Evolutionary conservation across 305 asterid genomes (phyloP), one percentile per base, ranked within the genome.

Genomic region (Galium porrigens): DNA sequence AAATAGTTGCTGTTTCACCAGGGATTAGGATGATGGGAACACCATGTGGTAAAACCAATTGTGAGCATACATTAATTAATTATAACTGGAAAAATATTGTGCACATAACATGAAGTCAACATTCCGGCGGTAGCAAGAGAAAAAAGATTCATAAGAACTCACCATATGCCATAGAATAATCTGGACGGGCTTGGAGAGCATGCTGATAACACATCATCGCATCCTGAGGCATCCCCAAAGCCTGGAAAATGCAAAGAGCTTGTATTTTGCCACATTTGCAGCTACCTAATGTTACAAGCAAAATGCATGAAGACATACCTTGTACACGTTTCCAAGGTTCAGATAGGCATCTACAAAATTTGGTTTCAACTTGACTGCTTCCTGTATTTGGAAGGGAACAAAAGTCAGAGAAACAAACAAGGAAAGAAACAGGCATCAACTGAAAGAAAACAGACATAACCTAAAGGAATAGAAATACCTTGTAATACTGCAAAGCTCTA

Each of bases 321-420:
- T 92, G 83, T 92, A 89, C 70, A 87, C 95, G 75, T 87, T 92
- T 75, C 97, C 99, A 80, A 92, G 78, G 76, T 92, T 92, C 81
- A 92, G 79, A 78, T 82, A 88, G 64, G 95, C 97, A 72, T 92
- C 97, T 9, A 94, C 77, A 77, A 92, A 89, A 79, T 80, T 82
- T 17, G 99, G 99, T 84, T 92, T 92, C 76, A 92, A 81, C 82
- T 87, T 92, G 73, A 92, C 90, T 12, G 97, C 99, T 83, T 92
- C 99, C 99, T 89, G 84, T 69, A 70, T 32, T 67, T 30, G 61
- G 58, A 68, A 62, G 51, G 51, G 18, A 44, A 14, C 51, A 44
- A 44, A 44, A 44, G 51, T 44, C 51, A 44, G 63, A 39, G 46
- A 62, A 58, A 71, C 58, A 67, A 65, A 54, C 27, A 37, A 17